Evolutionary conservation across 768 basidiomycete species (phyloP).

Genomic region (Lactarius tabidus): DNA sequence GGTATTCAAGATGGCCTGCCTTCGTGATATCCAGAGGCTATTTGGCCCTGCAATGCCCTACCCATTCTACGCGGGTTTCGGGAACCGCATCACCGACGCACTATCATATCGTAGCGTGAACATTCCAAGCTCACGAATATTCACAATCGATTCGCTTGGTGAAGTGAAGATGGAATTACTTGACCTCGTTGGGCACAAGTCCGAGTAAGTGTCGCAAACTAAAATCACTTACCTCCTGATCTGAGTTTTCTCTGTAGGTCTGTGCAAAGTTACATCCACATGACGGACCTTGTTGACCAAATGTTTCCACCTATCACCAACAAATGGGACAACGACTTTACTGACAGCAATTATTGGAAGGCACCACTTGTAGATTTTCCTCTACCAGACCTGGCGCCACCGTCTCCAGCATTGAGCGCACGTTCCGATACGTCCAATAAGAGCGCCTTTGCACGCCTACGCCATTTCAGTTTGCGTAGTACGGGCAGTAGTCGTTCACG

Average conservation of each 20-base stretch:
- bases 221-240: background rate
- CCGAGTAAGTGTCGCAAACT: conserved; percentile 56
- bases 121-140: conserved; percentile 89
- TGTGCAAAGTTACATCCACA: conserved; percentile 79
- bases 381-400: conserved; percentile 77
- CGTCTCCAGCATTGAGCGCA: conserved; percentile 91
- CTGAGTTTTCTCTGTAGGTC: conserved; percentile 8
- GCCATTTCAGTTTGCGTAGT: conserved; percentile 71
- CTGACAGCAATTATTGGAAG: conserved; percentile 98
- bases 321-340: conserved; percentile 85
- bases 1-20: conserved; percentile 99
- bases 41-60: conserved; percentile 70
- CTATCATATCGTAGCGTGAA: conserved; percentile 96
- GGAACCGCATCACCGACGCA: conserved; percentile 97
- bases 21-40: conserved; percentile 88
- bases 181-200: conserved; percentile 96
- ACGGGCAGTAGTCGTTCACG: conserved; percentile 35
- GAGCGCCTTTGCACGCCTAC: conserved; percentile 66
- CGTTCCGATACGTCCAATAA: conserved; percentile 82
- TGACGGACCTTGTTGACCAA: conserved; percentile 99
- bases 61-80: conserved; percentile 96
- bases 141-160: conserved; percentile 92
- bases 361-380: conserved; percentile 69
- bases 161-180: conserved; percentile 96
- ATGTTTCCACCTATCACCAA: conserved; percentile 97